Evolutionary conservation across 768 basidiomycete species (phyloP), one percentile per base, ranked within the genome.

Genomic region (Xerocomellus dryophilus): DNA sequence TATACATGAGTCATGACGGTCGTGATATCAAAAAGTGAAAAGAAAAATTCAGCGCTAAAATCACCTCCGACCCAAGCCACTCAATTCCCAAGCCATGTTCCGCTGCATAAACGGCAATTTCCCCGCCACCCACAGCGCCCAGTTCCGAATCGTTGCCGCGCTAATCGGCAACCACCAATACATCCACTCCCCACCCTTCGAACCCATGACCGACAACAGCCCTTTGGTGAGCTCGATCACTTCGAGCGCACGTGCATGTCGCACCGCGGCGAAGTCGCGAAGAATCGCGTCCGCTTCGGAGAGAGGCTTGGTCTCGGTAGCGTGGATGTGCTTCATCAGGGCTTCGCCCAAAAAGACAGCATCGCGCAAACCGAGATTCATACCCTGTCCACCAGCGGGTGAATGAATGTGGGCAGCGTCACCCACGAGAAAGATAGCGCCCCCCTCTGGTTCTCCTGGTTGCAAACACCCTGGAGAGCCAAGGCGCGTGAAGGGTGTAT

Each of bases 291-390:
- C 76, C 1, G 62, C 60, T 18, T 59, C 65, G 1, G 57, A 29
- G 5, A 58, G 47, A 0, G 61, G 29, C 21, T 42, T 32, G 6
- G 50, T 53, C 32, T 61, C 53, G 8, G 56, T 7, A 4, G 60
- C 61, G 7, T 50, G 59, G 1, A 75, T 50, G 60, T 78, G 78
- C 29, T 70, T 65, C 21, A 65, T 62, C 43, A 83, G 60, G 0
- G 65, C 71, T 15, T 76, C 71, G 5, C 75, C 80, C 12, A 82
- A 69, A 43, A 72, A 68, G 14, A 81, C 57, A 1, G 77, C 80
- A 51, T 83, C 81, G 11, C 81, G 74, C 21, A 83, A 63, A 10
- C 81, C 81, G 23, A 83, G 74, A 54, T 82, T 82, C 81, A 83
- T 79, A 7, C 82, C 82, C 56, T 83, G 81, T 1, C 81, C 82